A percentile compares a stretch with the other conserved stretches of the same genome.
phyloP scores from a whole-genome alignment of 805 yeast species.

The Schizosaccharomyces cryophilus region DNA sequence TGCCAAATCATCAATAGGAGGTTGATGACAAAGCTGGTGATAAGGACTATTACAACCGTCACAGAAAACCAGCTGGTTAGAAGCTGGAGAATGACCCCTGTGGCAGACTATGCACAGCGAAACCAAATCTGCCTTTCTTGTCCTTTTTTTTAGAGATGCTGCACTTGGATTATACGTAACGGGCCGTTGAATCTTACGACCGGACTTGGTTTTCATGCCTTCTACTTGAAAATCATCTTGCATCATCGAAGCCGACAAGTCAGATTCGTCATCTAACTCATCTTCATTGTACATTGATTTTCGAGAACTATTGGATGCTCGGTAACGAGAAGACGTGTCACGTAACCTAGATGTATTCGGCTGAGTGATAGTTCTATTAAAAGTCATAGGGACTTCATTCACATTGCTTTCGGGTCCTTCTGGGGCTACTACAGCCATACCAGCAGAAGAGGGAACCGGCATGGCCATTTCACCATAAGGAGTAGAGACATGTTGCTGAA shows the following conservation, averaged over 20 bases:
- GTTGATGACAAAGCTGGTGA: conserved; percentile 19
- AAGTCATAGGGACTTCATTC: neutral
- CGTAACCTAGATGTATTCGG: neutral
- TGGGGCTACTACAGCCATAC: neutral
- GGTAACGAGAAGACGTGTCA: neutral
- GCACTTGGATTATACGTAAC: conserved; percentile 7
- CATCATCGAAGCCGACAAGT: neutral
- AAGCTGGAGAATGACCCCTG: conserved; percentile 16
- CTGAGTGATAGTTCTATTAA: neutral
- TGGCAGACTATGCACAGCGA: conserved; percentile 17
- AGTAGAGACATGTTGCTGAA: neutral
- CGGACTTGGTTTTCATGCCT: conserved; percentile 9
- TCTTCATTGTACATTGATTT: neutral
- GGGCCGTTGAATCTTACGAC: conserved; percentile 8
- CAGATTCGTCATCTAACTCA: neutral
- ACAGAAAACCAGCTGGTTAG: conserved; percentile 18
- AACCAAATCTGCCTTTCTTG: conserved; percentile 9
- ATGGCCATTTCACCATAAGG: neutral
- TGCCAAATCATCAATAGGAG: conserved; percentile 17
- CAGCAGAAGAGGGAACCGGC: neutral
- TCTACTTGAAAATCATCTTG: conserved; percentile 8
- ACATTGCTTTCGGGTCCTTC: neutral
- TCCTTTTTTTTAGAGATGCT: neutral
- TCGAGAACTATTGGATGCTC: neutral
- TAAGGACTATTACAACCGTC: conserved; percentile 19